These are phyloP conservation scores for Phialophora verrucosa DNA, from an alignment of 2,329 filamentous ascomycete species.

Conservation along the genomic window DNA sequence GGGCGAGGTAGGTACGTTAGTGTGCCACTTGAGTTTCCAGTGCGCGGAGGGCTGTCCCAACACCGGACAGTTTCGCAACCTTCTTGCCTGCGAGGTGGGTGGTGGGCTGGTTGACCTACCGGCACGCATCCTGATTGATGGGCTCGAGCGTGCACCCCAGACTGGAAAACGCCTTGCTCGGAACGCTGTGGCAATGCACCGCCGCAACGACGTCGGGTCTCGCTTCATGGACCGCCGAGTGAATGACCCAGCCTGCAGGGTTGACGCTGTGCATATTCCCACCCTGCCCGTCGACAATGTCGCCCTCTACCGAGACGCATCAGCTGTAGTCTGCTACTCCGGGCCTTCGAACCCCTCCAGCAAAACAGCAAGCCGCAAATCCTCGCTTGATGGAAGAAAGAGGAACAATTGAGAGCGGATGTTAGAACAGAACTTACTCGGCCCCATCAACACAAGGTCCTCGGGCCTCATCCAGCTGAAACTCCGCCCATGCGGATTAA, in stretches of 20 bases:
- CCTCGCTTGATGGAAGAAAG: neutral
- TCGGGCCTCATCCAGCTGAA: constrained; percentile 50
- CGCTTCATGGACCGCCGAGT: constrained; percentile 65
- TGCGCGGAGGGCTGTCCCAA: neutral
- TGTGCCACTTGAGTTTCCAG: neutral
- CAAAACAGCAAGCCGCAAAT: neutral
- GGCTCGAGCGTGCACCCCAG: constrained; percentile 65
- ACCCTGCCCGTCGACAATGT: constrained; percentile 43
- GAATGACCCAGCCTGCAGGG: constrained; percentile 63
- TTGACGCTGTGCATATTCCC: constrained; percentile 50
- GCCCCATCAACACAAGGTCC: constrained; percentile 49
- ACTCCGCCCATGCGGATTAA: constrained; percentile 42
- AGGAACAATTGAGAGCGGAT: no score
- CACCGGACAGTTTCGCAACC: neutral
- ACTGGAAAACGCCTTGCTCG: constrained; percentile 66
- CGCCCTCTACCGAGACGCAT: constrained; percentile 43
- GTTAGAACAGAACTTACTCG: neutral
- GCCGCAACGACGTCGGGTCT: constrained; percentile 64
- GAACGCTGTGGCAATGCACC: constrained; percentile 64
- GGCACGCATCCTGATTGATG: constrained; percentile 57
- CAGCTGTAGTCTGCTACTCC: neutral
- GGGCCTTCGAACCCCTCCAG: no score
- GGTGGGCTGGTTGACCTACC: constrained; percentile 17
- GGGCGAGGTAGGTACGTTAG: neutral
- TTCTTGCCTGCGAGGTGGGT: neutral